Evolutionary conservation across 2,329 filamentous ascomycete genomes (phyloP), one percentile per base, ranked within the genome.

Genomic region (Blumeria hordei): DNA sequence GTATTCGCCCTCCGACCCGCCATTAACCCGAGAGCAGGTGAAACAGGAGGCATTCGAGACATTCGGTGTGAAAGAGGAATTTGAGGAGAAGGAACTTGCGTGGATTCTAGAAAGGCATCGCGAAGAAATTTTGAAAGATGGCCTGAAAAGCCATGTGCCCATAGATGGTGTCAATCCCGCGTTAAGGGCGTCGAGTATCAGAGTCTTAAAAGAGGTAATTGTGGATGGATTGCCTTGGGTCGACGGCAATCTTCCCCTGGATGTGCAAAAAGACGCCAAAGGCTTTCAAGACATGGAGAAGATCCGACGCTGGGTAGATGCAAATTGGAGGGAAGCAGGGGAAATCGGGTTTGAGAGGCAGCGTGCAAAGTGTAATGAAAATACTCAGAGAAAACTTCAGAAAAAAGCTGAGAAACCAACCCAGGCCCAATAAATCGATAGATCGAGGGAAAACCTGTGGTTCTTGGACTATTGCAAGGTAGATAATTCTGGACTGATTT

Each of bases 21-120:
- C 14, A n/a, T 45, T 63, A 1, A 63, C 63, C 1, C 68, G 79
- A 21, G 66, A 72, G 6, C 54, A 69, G 4, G 69, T 82, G 1
- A 71, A 73, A 0, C 61, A 71, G 0, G 71, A 77, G 53, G 79
- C 76, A 0, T 72, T 85, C 33, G 62, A 61, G 0, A 62, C 58
- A 1, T 85, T 83, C 58, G 65, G 65, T 28, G 66, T 72, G 3
- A 63, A 66, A 11, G 54, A 61, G 0, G 70, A 71, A 37, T 83
- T 76, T 59, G 60, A 69, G 0, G 54, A 58, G 0, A 70, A 69
- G 5, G 65, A 74, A 6, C 58, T 54, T 0, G 67, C 66, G 0
- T 78, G 72, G 64, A 64, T 67, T 9, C 57, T 65, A 1, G 65
- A 72, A 54, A 65, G 66, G 28, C 67, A 73, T 51, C 61, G 62